Evolutionary conservation across 2,329 filamentous ascomycete genomes (phyloP), one percentile per base, ranked within the genome.

Genomic region (Fusarium citri): DNA sequence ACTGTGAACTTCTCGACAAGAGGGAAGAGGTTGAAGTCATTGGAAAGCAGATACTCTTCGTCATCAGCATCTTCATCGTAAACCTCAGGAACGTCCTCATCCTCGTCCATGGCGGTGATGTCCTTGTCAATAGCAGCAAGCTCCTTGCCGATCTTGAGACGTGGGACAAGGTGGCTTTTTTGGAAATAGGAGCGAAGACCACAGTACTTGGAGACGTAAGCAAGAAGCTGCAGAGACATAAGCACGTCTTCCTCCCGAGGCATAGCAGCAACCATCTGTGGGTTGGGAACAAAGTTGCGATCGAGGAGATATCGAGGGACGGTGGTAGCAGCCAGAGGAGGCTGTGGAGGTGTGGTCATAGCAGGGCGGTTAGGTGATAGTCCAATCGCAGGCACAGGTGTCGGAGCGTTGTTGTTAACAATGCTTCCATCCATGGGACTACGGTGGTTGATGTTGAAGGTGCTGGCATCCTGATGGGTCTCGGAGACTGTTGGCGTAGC

Each of bases 121-220:
- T 66, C 63, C 47, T 66, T 66, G 69, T 98, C 94, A 5, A 97
- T 85, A 57, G 94, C 84, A 65, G 92, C 88, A 28, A 98, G 86
- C 77, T 98, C 94, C 71, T 91, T 90, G 64, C 94, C 92, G 72
- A 99, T 95, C 79, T 94, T 94, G 53, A 99, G 89, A 69, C 91
- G 92, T 0, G 96, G 96, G 7, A 99, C 96, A 14, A 98, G 85
- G 76, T 99, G 96, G 41, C 94, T 97, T 79, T 92, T 88, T 78
- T 99, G 96, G 79, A 99, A 99, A 80, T 98, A 99, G 7, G 93
- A 91, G 20, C 96, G 90, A 30, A 99, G 88, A 74, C 97, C 97
- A 85, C 96, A 98, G 82, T 99, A 99, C 80, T 99, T 99, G 25
- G 94, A 98, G 59, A 99, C 95, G 78, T 99, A 99, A 18, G 96